Base-by-base conservation (phyloP, 2,329 filamentous ascomycete species). In the Ilyonectria mors-panacis region DNA sequence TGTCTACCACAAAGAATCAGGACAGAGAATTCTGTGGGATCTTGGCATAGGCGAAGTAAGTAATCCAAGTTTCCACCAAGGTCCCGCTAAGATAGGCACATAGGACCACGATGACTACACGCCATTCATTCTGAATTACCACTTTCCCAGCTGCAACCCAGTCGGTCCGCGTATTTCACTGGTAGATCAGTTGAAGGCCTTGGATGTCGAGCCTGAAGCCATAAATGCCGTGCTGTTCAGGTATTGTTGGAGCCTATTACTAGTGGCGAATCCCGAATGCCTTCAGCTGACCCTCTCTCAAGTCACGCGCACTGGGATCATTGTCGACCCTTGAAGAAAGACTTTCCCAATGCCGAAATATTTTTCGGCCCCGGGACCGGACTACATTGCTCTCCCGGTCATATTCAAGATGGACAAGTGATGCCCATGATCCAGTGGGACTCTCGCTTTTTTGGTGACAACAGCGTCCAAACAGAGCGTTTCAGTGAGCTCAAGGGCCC, bases 261-360 rank as follows among this genome's bases (percentile, higher is more conserved):
- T 12, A 7, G 15, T 9, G 23, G 2, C 15, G 21, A 3, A 8
- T 17, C 5, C 6, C 4, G 13, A 12, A 6, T 47, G 15, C 15
- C 45, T 9, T 26, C 10, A 12, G 21, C 45, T 33, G 44, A 47
- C 23, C 21, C 2, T 2, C 13, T 30, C 17, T 12, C 26, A 13
- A 66, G 66, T 23, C 66, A 68, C 23, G 66, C 66, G 1, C 66
- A 68, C 39, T 68, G 66, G 66, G 66, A 63, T 47, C 66, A 68
- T 23, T 62, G 62, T 2, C 53, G 66, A 8, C 66, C 66, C 2
- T 7, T 59, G 4, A 65, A 59, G 8, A 6, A 21, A 7, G 54
- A 65, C 2, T 66, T 68, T 6, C 58, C 62, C 6, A 65, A 65
- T 3, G 66, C 66, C 13, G 59, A 55, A 13, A n/a, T 59, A 8